Evolutionary conservation across 306 rosid species (phyloP), one percentile per base, ranked within the genome.

Genomic region (Sicyos baderoa): DNA sequence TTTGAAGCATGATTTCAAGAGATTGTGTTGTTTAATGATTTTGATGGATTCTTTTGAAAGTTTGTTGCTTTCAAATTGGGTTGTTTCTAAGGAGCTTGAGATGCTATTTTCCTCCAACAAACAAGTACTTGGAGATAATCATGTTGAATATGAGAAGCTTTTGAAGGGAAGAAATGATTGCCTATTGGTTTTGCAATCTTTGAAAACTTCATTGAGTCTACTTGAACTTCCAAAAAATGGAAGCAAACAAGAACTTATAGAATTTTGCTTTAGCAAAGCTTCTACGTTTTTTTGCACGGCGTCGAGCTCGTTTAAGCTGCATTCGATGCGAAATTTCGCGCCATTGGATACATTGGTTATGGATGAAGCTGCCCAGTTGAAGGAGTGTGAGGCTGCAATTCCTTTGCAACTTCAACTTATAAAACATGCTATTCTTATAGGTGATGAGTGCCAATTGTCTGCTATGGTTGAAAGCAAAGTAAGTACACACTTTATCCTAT

Each of bases 291-390:
- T 90, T 51, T 85, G 74, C 81, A 87, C 96, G 14, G 86, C 84
- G 3, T 90, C 95, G 21, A 87, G 84, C 68, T 87, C 96, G 12
- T 84, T 40, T 77, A 78, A 75, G 80, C 74, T 90, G 23, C 82
- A 82, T 58, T 72, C 76, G 19, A 78, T 79, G 63, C n/a, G 0
- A 1, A 27, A 6, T 12, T 80, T 82, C 77, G 8, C 61, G 22
- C 88, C 95, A 8, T 72, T 84, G 22, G 52, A 70, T 4, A 16
- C 82, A 73, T 76, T 90, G 68, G 86, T 87, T 32, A 82, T 90
- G 71, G 96, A 90, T 63, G 96, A 90, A 84, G 96, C 96, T 42
- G 89, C 95, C 17, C 95, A 87, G 44, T 49, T 90, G 54, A 87
- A 75, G 63, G 91, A 87, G 79, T 87, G 95, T 25, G 96, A 90